These are phyloP conservation scores for Phytophthora sp. DNA, from an alignment of 352 stramenopile species.

Conservation along the genomic window DNA sequence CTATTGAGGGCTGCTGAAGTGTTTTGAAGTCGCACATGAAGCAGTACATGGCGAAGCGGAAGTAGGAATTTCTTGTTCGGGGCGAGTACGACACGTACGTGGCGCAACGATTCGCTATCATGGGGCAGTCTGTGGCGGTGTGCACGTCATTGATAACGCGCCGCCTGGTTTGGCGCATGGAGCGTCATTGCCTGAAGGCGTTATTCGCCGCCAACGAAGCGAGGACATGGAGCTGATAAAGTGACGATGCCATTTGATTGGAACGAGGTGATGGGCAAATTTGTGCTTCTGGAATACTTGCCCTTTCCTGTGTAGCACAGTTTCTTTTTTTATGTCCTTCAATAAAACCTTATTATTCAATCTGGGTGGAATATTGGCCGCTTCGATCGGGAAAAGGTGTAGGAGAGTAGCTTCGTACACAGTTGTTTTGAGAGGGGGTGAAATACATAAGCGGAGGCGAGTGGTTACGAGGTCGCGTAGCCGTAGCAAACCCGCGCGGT, in stretches of 20 bases:
- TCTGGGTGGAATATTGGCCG: neutral
- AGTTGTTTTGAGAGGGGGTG: no score
- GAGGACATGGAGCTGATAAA: no score
- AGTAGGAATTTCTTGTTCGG: neutral
- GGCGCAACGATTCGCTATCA: neutral
- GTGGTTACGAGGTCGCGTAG: no score
- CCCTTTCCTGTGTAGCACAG: no score
- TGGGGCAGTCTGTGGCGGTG: neutral
- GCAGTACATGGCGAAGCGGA: neutral
- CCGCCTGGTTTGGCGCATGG: neutral
- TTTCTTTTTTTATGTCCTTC: neutral
- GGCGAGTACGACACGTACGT: neutral
- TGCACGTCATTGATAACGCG: neutral
- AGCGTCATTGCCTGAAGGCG: neutral
- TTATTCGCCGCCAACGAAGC: neutral
- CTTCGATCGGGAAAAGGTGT: neutral
- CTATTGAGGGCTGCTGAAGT: slow-evolving; percentile 3
- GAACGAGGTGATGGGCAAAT: neutral
- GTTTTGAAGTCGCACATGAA: neutral
- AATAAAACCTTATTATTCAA: neutral
- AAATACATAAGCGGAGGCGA: no score
- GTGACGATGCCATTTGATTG: no score
- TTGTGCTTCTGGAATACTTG: neutral
- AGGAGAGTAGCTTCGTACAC: no score
- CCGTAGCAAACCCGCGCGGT: no score